A percentile compares a stretch with the other conserved stretches of the same genome.
Evolutionary conservation across 2,329 filamentous ascomycete species (phyloP).

Genomic region (Penicillium occitanis): DNA sequence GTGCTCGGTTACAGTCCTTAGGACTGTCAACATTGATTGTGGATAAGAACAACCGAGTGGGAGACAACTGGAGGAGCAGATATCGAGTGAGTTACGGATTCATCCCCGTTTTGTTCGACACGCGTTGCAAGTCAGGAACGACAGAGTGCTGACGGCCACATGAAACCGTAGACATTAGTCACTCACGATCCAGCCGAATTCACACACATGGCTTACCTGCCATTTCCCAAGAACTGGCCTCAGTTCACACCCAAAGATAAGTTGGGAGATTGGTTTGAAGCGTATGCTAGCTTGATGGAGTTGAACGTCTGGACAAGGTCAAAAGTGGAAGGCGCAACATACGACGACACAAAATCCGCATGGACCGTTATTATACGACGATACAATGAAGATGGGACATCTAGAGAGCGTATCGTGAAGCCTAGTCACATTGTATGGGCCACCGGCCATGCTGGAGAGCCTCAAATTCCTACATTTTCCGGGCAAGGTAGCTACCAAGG

Average conservation of each 20-base stretch:
- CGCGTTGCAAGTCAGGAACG: background rate
- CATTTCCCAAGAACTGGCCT: conserved; percentile 45
- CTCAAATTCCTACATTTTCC: conserved; percentile 43
- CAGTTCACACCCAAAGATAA: conserved; percentile 50
- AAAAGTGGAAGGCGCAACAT: background rate
- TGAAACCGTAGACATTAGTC: conserved; percentile 33
- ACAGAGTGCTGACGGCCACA: background rate
- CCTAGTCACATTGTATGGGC: conserved; percentile 50
- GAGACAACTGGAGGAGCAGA: conserved; percentile 54
- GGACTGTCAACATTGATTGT: conserved; percentile 46
- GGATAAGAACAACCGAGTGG: conserved; percentile 48
- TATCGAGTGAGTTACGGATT: conserved; percentile 38
- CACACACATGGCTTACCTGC: conserved; percentile 40
- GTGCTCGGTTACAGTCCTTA: conserved; percentile 43
- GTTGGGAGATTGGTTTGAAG: conserved; percentile 51
- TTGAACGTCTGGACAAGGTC: conserved; percentile 47
- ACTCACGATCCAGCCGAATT: conserved; percentile 45
- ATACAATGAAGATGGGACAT: conserved; percentile 19
- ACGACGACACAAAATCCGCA: conserved; percentile 36
- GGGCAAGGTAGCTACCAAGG: conserved; percentile 46
- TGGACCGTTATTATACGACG: conserved; percentile 41
- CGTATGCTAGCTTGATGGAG: conserved; percentile 50
- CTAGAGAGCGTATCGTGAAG: conserved; percentile 30
- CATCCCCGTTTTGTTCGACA: background rate
- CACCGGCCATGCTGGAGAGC: conserved; percentile 48